Percentiles rank a stretch among this genome's conserved stretches.
Conservation (phyloP, 1,284 basidiomycete genomes). For the Tilletia indica region DNA sequence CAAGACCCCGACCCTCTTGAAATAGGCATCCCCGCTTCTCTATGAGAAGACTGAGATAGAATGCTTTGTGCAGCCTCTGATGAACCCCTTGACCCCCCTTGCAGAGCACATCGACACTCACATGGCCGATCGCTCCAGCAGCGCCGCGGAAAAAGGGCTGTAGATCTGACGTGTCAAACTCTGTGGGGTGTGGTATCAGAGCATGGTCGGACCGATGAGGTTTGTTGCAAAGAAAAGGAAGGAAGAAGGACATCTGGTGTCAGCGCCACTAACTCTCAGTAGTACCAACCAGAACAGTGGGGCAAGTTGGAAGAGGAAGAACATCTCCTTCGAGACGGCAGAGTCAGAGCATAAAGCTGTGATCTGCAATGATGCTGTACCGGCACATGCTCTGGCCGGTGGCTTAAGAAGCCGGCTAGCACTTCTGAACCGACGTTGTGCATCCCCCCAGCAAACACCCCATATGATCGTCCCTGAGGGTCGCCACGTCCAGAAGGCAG, state of each 20-base stretch:
- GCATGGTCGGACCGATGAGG: not conserved
- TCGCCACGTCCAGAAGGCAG: no score
- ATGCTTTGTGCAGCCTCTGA: no score
- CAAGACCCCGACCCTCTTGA: slow-evolving; percentile 29
- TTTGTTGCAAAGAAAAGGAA: not conserved
- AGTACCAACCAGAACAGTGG: no score
- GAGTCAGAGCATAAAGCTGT: not conserved
- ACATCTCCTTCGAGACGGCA: not conserved
- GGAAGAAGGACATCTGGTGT: not conserved
- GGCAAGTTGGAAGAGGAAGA: not conserved
- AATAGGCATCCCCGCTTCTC: no score
- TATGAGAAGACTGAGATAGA: no score
- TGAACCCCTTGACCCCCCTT: no score
- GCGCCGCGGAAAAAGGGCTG: slow-evolving; percentile 49
- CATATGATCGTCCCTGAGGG: no score
- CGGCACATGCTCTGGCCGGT: no score
- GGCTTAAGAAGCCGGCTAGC: no score
- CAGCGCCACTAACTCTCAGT: not conserved
- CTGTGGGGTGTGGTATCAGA: slow-evolving; percentile 5
- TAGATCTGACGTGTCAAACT: slow-evolving; percentile 42
- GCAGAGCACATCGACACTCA: not conserved
- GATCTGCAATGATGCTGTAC: not conserved
- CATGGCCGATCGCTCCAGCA: slow-evolving; percentile 33
- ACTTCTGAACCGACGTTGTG: no score
- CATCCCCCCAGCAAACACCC: no score